phyloP scores from a whole-genome alignment of 108 stramenopile genomes.

The Cyclotella baltica region DNA sequence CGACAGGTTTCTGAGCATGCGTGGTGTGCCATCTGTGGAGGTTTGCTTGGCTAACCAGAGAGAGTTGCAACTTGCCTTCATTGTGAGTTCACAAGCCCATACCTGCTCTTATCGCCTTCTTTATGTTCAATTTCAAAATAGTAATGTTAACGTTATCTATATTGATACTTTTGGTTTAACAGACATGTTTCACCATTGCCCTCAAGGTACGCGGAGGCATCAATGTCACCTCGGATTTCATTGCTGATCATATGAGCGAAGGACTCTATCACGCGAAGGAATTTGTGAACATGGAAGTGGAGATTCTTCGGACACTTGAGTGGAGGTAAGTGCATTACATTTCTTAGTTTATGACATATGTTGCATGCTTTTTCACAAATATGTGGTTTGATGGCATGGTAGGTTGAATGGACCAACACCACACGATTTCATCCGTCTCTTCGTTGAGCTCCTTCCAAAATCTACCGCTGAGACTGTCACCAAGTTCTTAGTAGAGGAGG shows the following conservation, averaged over 20 bases:
- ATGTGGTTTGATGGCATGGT: too few relatives aligned
- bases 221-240: neutral
- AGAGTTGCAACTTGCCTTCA: neutral
- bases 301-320: neutral
- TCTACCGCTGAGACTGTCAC: neutral
- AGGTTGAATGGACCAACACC: neutral
- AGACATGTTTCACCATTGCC: slow-evolving; percentile 1
- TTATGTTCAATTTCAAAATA: neutral
- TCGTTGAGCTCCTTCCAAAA: neutral
- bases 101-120: neutral
- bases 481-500: neutral
- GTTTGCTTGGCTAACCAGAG: slow-evolving; percentile 7
- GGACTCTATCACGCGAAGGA: neutral
- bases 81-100: neutral
- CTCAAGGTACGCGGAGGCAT: slow-evolving; percentile 2
- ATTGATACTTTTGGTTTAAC: neutral
- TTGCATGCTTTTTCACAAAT: too few relatives aligned
- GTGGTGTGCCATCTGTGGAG: neutral
- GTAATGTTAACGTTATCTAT: neutral
- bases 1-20: neutral
- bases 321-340: too few relatives aligned
- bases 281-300: neutral
- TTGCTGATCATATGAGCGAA: neutral
- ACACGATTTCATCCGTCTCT: neutral
- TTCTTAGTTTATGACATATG: too few relatives aligned